A percentile compares a stretch with the other conserved stretches of the same genome.
Conservation (phyloP, 441 rosid species). For the Adansonia grandidieri region DNA sequence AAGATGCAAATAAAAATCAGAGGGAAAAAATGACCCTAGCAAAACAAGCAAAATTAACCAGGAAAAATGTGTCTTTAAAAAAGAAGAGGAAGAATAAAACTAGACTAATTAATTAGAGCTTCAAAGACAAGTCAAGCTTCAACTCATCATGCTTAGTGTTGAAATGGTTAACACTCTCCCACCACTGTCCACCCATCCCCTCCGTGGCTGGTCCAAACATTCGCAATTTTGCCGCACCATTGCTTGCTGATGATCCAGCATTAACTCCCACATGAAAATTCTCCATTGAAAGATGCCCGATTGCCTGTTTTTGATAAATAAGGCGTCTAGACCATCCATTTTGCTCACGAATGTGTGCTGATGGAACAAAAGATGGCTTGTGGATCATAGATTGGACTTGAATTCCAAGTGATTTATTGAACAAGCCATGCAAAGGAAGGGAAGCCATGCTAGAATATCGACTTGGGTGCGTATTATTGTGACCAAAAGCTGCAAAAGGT, state of each 20-base stretch:
- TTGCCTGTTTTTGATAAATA: slow-evolving; percentile 49
- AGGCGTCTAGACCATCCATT: slow-evolving; percentile 41
- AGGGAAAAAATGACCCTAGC: not conserved
- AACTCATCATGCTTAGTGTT: slow-evolving; percentile 61
- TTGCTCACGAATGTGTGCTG: slow-evolving; percentile 44
- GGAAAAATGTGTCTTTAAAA: not conserved
- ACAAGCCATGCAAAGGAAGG: slow-evolving; percentile 74
- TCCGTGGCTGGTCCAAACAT: slow-evolving; percentile 37
- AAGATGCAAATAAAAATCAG: slow-evolving; percentile 20
- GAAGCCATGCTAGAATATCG: slow-evolving; percentile 70
- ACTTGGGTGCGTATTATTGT: slow-evolving; percentile 9
- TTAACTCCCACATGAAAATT: slow-evolving; percentile 24
- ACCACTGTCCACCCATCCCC: slow-evolving; percentile 40
- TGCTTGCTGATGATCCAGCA: slow-evolving; percentile 33
- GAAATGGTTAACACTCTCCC: slow-evolving; percentile 44
- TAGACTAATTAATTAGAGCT: slow-evolving; percentile 49
- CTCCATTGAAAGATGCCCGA: slow-evolving; percentile 44
- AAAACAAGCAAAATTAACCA: not conserved
- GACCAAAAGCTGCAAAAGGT: slow-evolving; percentile 37
- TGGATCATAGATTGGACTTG: slow-evolving; percentile 74
- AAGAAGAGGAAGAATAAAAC: slow-evolving; percentile 17
- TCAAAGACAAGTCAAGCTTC: slow-evolving; percentile 87
- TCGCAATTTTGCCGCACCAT: slow-evolving; percentile 41
- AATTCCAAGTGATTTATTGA: slow-evolving; percentile 61
- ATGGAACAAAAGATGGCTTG: slow-evolving; percentile 48